A percentile compares a stretch with the other conserved stretches of the same genome.
These are phyloP conservation scores for Gossypium anomalum DNA, from an alignment of 345 rosid genomes.

Conservation along the genomic window DNA sequence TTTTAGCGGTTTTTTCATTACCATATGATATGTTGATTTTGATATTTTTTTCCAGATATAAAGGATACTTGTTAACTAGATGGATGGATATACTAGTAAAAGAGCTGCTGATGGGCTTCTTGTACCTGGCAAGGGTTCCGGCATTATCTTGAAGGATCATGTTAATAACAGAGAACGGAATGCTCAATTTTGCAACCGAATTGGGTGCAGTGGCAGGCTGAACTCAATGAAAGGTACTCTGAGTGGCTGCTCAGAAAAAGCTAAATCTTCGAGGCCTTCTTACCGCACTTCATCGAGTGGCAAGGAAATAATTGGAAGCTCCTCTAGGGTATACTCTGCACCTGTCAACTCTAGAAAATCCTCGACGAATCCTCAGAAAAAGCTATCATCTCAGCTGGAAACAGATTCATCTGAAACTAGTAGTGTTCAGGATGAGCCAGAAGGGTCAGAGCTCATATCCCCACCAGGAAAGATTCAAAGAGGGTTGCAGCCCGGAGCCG, in stretches of 20 bases:
- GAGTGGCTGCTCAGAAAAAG: conserved; percentile 42
- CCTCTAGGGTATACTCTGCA: conserved; percentile 47
- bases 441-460: conserved; percentile 32
- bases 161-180: conserved; percentile 48
- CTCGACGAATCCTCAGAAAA: conserved; percentile 43
- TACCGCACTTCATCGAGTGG: conserved; percentile 45
- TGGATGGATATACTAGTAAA: conserved; percentile 79
- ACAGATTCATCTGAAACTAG: conserved; percentile 71
- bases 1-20: neutral
- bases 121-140: conserved; percentile 46
- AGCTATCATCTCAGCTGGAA: conserved; percentile 36
- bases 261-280: conserved; percentile 52
- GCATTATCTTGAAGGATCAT: conserved; percentile 58
- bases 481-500: conserved; percentile 31
- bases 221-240: conserved; percentile 48
- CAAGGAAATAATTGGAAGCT: conserved; percentile 63
- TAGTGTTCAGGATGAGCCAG: conserved; percentile 51
- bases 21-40: neutral
- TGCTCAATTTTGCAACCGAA: conserved; percentile 55
- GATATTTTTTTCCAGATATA: conserved; percentile 32
- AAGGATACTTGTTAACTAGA: conserved; percentile 24
- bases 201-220: conserved; percentile 57
- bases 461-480: conserved; percentile 42
- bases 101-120: conserved; percentile 42
- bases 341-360: conserved; percentile 33